Evolutionary conservation across 805 yeast genomes (phyloP), one percentile per base, ranked within the genome.

Genomic region (Saturnispora kantuleensis): DNA sequence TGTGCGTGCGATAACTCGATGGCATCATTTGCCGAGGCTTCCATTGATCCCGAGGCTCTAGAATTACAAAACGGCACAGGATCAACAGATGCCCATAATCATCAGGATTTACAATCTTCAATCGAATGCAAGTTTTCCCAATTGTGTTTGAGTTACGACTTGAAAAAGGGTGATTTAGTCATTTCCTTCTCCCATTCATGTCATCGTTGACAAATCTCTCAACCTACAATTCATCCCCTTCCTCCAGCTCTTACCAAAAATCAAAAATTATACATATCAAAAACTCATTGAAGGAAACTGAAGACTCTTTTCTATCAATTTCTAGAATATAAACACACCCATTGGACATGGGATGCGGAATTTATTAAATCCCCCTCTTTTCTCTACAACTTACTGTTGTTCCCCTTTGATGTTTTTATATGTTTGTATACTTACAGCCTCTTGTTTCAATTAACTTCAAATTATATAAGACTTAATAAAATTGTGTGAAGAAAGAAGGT

Each of bases 171-270:
- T 12, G 52, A 54, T 37, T 46, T 61, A 34, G 57, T 57, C 29
- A 49, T 60, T 31, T 55, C 57, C 30, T 60, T 57, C 42, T 51
- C 64, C 17, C 65, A 61, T 43, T 56, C 55, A 45, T 52, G 53
- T 15, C 65, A 60, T 46, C 41, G 44, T 34, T 51, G 15, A 40
- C 12, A 21, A 21, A 21, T 21, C 26, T 2, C 6, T 21, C 26
- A 21, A 21, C 8, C 5, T 21, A 21, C 26, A 21, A 21, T 21
- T 21, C 26, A 21, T 21, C 26, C 26, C 8, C 26, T 21, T 7
- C 5, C 26, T 21, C 26, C 26, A 21, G 26, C 26, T 21, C 26
- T 21, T 21, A 21, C 26, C 26, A 6, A 21, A 21, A 21, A 21
- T 21, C 5, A 21, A 21, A 21, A 21, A 21, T 21, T 21, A 21